Percentiles rank a stretch among this genome's conserved stretches.
These are phyloP conservation scores for Meredithiella fracta DNA, from an alignment of 2,329 filamentous ascomycete species.

Conservation along the genomic window DNA sequence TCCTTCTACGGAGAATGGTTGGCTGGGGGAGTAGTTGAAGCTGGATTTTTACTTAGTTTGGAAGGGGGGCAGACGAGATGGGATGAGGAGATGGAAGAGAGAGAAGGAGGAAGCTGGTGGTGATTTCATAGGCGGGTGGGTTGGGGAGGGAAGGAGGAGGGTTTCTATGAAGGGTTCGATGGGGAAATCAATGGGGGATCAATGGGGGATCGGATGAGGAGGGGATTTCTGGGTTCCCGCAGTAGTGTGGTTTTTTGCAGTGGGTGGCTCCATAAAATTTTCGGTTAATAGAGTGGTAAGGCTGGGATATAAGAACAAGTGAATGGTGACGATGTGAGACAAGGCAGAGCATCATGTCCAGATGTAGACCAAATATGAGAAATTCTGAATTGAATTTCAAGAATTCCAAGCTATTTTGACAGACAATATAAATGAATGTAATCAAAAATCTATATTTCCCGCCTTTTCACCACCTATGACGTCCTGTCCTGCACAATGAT, in stretches of 20 bases:
- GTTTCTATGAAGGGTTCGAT: neutral
- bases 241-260: slow-evolving; percentile 1
- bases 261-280: neutral
- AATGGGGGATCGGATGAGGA: too few relatives aligned
- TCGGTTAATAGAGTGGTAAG: neutral
- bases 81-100: too few relatives aligned
- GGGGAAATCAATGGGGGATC: neutral
- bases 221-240: neutral
- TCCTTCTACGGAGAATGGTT: neutral
- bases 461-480: neutral
- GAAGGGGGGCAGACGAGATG: neutral
- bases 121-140: neutral
- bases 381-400: too few relatives aligned
- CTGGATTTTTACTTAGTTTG: neutral
- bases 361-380: too few relatives aligned
- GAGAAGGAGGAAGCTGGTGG: neutral
- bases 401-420: too few relatives aligned
- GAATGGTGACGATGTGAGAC: too few relatives aligned
- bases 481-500: neutral
- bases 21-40: neutral
- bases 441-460: too few relatives aligned
- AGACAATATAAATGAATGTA: too few relatives aligned
- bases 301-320: too few relatives aligned
- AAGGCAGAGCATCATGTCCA: too few relatives aligned
- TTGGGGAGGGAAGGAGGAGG: neutral